Conservation (phyloP, 768 basidiomycete genomes). For the Kwoniella heveanensis region DNA sequence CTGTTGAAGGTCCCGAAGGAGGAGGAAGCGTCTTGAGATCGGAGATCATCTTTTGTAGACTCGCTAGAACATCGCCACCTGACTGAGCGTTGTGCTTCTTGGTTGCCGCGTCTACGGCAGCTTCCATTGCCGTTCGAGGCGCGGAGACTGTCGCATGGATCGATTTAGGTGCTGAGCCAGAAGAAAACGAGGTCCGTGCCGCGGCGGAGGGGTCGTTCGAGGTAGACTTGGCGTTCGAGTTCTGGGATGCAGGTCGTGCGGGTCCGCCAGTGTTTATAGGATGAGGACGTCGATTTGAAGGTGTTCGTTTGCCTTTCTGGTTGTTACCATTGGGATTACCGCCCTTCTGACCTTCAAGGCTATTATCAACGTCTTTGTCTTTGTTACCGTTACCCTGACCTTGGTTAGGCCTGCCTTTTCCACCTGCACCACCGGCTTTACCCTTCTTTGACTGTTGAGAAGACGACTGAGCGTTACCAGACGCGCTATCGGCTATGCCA, state of each 20-base stretch:
- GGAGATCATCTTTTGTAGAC: constrained; percentile 85
- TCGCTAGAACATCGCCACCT: constrained; percentile 42
- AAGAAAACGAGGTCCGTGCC: not conserved
- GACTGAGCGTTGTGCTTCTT: constrained; percentile 28
- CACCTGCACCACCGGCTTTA: constrained; percentile 1
- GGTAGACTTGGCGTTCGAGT: constrained; percentile 18
- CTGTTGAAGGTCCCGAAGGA: constrained; percentile 58
- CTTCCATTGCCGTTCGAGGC: constrained; percentile 40
- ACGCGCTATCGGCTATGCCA: constrained; percentile 18
- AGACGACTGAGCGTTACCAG: constrained; percentile 4
- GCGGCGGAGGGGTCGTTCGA: constrained; percentile 1
- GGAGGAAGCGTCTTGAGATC: constrained; percentile 86
- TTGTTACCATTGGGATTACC: not conserved
- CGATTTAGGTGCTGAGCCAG: constrained; percentile 18
- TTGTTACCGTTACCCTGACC: constrained; percentile 8
- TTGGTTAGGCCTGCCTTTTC: not conserved
- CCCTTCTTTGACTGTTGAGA: constrained; percentile 20
- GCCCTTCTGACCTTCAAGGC: constrained; percentile 1
- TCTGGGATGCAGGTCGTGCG: constrained; percentile 10
- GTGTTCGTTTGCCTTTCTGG: constrained; percentile 15
- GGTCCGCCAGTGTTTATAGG: constrained; percentile 34
- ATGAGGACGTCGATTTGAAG: constrained; percentile 22
- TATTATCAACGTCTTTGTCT: constrained; percentile 4
- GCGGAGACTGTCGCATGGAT: constrained; percentile 29
- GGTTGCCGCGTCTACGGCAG: constrained; percentile 38